A percentile compares a stretch with the other conserved stretches of the same genome.
Conservation (phyloP, 1,139 yeast genomes). For the Candida dubliniensis region DNA sequence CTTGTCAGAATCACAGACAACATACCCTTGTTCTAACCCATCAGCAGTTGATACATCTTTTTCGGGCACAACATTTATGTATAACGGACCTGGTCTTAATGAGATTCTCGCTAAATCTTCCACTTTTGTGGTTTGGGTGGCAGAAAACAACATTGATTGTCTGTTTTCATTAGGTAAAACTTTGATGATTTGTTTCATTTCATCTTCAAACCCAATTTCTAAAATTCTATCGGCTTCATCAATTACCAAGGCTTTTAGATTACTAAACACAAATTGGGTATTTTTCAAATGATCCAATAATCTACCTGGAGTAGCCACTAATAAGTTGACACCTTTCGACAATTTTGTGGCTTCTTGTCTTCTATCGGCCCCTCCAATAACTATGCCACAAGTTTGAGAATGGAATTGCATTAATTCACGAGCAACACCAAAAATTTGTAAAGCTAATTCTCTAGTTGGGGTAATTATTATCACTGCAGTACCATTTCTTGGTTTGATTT, state of each 20-base stretch:
- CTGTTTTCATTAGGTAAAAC: slow-evolving; percentile 92
- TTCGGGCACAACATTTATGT: slow-evolving; percentile 89
- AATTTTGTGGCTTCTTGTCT: slow-evolving; percentile 96
- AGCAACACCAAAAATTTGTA: slow-evolving; percentile 96
- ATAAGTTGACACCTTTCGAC: slow-evolving; percentile 86
- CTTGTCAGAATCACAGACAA: slow-evolving; percentile 94
- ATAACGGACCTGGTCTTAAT: slow-evolving; percentile 90
- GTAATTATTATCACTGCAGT: slow-evolving; percentile 85
- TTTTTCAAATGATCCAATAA: slow-evolving; percentile 94
- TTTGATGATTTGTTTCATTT: slow-evolving; percentile 94
- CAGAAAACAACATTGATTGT: slow-evolving; percentile 96
- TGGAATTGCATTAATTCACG: slow-evolving; percentile 89
- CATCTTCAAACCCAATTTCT: slow-evolving; percentile 97
- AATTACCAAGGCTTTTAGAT: slow-evolving; percentile 87
- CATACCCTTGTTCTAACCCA: slow-evolving; percentile 97
- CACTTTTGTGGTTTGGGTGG: slow-evolving; percentile 98
- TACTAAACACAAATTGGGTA: slow-evolving; percentile 88
- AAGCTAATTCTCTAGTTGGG: slow-evolving; percentile 85
- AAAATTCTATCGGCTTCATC: slow-evolving; percentile 97
- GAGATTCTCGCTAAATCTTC: slow-evolving; percentile 98
- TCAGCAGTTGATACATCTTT: slow-evolving; percentile 87
- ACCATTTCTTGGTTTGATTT: slow-evolving; percentile 64
- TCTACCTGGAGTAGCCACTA: slow-evolving; percentile 98
- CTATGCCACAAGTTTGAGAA: slow-evolving; percentile 92
- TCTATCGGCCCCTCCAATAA: slow-evolving; percentile 97